Evolutionary conservation across 805 yeast species (phyloP).

Genomic region (Komagataella mondaviorum): DNA sequence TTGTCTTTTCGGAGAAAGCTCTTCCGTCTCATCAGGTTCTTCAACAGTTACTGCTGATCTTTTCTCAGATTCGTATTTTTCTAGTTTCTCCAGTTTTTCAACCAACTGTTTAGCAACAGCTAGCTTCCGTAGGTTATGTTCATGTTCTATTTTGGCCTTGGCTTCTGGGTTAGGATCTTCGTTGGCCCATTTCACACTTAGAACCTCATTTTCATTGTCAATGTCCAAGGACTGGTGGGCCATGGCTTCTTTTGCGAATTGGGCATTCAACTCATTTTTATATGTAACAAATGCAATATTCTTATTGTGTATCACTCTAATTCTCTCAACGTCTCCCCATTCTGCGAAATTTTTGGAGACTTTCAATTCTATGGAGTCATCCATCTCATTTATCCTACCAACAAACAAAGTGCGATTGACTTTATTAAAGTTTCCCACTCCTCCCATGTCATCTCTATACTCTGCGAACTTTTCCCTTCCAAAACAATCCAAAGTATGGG

Average conservation of each 20-base stretch:
- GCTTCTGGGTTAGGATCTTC: constrained; percentile 76
- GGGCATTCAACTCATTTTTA: constrained; percentile 60
- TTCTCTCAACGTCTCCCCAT: constrained; percentile 64
- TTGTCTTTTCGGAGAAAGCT: background rate
- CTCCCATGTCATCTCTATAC: constrained; percentile 88
- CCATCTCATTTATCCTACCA: constrained; percentile 38
- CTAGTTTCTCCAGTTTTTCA: background rate
- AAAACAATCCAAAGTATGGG: constrained; percentile 73
- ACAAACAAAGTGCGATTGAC: constrained; percentile 68
- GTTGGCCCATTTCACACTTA: constrained; percentile 77
- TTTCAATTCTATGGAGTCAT: constrained; percentile 19
- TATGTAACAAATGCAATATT: constrained; percentile 73
- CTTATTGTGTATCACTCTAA: constrained; percentile 45
- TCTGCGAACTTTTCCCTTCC: constrained; percentile 79
- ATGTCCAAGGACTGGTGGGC: constrained; percentile 51
- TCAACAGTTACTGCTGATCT: background rate
- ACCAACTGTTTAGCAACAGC: background rate
- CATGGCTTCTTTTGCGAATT: constrained; percentile 95
- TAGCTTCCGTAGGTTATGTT: background rate
- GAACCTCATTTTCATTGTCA: constrained; percentile 42
- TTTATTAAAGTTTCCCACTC: constrained; percentile 69
- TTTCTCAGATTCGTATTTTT: background rate
- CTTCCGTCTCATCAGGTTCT: constrained; percentile 1
- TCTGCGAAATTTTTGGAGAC: constrained; percentile 45
- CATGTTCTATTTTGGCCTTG: constrained; percentile 4